A percentile compares a stretch with the other conserved stretches of the same genome.
These are phyloP conservation scores for Psilocybe sp. DNA, from an alignment of 768 basidiomycete genomes.

Conservation along the genomic window DNA sequence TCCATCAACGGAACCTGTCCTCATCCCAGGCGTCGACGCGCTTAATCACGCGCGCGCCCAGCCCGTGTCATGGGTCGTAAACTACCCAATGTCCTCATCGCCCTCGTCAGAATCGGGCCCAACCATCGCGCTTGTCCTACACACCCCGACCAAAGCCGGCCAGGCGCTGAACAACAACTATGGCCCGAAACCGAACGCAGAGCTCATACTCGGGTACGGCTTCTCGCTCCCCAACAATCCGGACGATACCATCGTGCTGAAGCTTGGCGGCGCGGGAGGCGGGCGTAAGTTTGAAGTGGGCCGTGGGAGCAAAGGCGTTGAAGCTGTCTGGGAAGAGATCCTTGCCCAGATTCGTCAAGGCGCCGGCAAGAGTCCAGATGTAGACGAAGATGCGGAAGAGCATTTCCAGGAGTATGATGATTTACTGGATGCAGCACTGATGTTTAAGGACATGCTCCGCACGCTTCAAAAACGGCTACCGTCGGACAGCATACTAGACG, in stretches of 20 bases:
- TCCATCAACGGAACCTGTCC: conserved; percentile 62
- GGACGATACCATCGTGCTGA: conserved; percentile 83
- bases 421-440: conserved; percentile 64
- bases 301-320: conserved; percentile 49
- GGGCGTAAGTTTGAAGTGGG: conserved; percentile 60
- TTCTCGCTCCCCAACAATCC: conserved; percentile 79
- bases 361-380: too few relatives aligned
- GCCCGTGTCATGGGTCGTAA: conserved; percentile 80
- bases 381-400: conserved; percentile 17
- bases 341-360: conserved; percentile 21
- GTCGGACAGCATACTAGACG: conserved; percentile 16
- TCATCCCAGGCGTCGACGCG: conserved; percentile 84
- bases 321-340: conserved; percentile 62
- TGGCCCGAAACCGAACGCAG: conserved; percentile 86
- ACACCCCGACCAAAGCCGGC: conserved; percentile 35
- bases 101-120: conserved; percentile 15
- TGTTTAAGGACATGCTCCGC: conserved; percentile 66
- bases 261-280: conserved; percentile 55
- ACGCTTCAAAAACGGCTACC: conserved; percentile 51
- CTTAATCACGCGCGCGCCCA: conserved; percentile 82
- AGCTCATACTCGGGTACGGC: conserved; percentile 89
- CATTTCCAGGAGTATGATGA: conserved; percentile 46
- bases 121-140: conserved; percentile 62
- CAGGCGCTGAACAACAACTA: conserved; percentile 87
- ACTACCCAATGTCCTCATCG: conserved; percentile 24